A percentile compares a stretch with the other conserved stretches of the same genome.
phyloP scores from a whole-genome alignment of 1,139 yeast species.

The Magnusiomyces paraingens region DNA sequence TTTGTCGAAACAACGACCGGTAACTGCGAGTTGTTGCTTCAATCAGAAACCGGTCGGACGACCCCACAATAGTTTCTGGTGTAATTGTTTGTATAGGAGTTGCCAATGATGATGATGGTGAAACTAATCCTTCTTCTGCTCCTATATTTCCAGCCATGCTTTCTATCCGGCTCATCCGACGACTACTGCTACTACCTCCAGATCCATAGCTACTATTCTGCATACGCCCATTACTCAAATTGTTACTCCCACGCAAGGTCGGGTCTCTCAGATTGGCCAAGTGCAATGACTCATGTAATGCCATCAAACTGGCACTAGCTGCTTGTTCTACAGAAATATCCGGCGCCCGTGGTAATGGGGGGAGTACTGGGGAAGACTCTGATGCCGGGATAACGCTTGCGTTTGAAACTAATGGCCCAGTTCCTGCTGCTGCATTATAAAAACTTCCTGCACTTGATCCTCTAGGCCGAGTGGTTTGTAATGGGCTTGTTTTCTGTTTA shows the following conservation, averaged over 20 bases:
- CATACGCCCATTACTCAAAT: background rate
- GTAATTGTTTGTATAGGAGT: background rate
- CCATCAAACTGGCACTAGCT: background rate
- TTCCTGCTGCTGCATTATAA: background rate
- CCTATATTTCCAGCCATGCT: too few species aligned
- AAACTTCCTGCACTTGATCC: background rate
- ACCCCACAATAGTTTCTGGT: background rate
- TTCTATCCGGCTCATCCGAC: background rate
- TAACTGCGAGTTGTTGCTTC: background rate
- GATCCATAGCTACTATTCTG: background rate
- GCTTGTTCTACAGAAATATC: background rate
- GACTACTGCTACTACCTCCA: background rate
- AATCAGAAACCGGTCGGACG: background rate
- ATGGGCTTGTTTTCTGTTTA: background rate
- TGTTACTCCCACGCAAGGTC: background rate
- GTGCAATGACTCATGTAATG: constrained; percentile 1
- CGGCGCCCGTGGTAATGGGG: background rate
- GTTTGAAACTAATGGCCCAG: background rate
- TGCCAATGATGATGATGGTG: background rate
- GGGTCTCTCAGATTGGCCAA: background rate
- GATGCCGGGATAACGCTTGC: background rate
- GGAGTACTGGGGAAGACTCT: background rate
- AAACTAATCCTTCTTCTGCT: too few species aligned
- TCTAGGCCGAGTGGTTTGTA: background rate
- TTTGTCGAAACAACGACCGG: background rate